Evolutionary conservation across 2,329 filamentous ascomycete genomes (phyloP).

Genomic region (Alternaria dauci): DNA sequence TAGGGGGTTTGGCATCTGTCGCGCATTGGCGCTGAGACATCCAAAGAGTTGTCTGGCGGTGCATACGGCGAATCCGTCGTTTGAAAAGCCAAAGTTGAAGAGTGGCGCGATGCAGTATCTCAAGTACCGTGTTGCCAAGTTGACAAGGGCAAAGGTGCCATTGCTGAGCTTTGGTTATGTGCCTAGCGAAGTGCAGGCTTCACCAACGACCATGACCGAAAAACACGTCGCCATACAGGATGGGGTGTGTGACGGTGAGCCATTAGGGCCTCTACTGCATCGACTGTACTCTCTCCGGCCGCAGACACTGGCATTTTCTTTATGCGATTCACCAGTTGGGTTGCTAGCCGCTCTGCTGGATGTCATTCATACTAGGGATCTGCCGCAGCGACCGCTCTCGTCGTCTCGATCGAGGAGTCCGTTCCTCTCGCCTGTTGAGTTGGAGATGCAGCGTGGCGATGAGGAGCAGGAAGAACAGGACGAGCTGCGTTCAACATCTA

Average conservation of each 20-base stretch:
- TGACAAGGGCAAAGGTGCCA: constrained; percentile 51
- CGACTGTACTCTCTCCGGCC: constrained; percentile 43
- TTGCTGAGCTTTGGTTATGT: constrained; percentile 65
- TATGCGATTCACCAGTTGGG: constrained; percentile 52
- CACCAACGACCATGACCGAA: neutral
- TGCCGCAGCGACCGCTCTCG: constrained; percentile 20
- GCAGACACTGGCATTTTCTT: constrained; percentile 48
- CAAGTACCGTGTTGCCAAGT: constrained; percentile 64
- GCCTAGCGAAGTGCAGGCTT: constrained; percentile 57
- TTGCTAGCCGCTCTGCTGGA: constrained; percentile 47
- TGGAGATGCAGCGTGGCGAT: constrained; percentile 30
- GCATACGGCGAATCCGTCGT: constrained; percentile 67
- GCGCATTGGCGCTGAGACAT: constrained; percentile 59
- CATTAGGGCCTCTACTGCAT: constrained; percentile 29
- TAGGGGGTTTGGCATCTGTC: constrained; percentile 56
- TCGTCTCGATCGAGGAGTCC: constrained; percentile 37
- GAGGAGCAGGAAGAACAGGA: constrained; percentile 21
- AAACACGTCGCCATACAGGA: neutral
- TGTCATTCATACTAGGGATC: constrained; percentile 36
- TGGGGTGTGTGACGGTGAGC: constrained; percentile 2
- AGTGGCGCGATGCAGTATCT: constrained; percentile 60
- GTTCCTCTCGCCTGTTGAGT: constrained; percentile 43
- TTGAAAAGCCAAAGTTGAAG: constrained; percentile 59
- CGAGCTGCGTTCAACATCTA: neutral
- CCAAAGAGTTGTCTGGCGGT: constrained; percentile 64